Percentiles rank a stretch among this genome's conserved stretches.
phyloP scores from a whole-genome alignment of 2,329 filamentous ascomycete genomes.

The Talaromyces atroroseus region DNA sequence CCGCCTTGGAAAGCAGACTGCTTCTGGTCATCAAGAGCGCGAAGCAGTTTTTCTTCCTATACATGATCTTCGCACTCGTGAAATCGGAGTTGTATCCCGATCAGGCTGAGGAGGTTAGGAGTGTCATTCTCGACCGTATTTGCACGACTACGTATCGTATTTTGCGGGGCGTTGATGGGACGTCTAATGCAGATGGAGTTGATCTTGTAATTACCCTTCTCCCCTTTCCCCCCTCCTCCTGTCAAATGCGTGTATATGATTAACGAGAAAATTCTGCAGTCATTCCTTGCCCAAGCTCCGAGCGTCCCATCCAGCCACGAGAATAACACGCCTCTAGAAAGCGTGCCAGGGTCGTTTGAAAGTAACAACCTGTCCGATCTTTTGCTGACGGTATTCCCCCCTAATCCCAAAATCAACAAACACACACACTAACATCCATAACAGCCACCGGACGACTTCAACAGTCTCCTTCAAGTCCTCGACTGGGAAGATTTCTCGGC shows the following conservation, averaged over 20 bases:
- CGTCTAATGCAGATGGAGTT: background rate
- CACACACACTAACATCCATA: background rate
- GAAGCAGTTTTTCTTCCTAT: conserved; percentile 37
- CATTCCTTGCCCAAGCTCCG: conserved; percentile 5
- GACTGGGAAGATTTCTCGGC: conserved; percentile 15
- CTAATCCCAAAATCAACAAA: background rate
- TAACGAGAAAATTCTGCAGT: background rate
- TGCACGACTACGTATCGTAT: conserved; percentile 31
- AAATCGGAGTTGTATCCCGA: conserved; percentile 30
- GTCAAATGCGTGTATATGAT: background rate
- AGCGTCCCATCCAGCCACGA: background rate
- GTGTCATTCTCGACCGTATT: conserved; percentile 33
- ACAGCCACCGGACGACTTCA: conserved; percentile 15
- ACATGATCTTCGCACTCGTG: conserved; percentile 30
- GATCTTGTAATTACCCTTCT: conserved; percentile 13
- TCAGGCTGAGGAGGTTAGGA: conserved; percentile 29
- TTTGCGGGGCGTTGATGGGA: conserved; percentile 22
- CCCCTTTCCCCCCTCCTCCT: background rate
- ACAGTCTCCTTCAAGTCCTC: conserved; percentile 13
- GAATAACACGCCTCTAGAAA: conserved; percentile 6
- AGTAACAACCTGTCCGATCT: conserved; percentile 11
- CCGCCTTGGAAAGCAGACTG: conserved; percentile 27
- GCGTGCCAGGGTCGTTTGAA: conserved; percentile 5
- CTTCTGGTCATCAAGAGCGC: conserved; percentile 32
- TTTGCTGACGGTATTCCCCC: conserved; percentile 9